Evolutionary conservation across 139 green algal species (phyloP).

Genomic region (Chlorella sp.): DNA sequence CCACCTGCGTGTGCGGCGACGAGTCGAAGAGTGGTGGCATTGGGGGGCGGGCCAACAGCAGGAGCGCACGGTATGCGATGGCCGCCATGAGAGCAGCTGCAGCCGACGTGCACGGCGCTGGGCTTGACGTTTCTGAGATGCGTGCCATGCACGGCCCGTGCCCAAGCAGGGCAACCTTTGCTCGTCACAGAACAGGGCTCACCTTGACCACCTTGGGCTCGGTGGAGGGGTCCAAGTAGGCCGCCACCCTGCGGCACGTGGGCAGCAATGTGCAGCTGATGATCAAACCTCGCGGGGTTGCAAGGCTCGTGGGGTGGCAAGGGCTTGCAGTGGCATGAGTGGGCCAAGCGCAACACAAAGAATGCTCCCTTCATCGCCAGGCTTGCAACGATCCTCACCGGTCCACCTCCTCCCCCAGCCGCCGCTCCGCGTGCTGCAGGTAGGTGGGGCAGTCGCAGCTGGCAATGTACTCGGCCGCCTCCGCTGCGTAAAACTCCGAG

Average conservation of each 20-base stretch:
- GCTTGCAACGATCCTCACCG: too few relatives aligned
- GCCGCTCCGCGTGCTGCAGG: conserved; percentile 79
- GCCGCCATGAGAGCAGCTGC: too few relatives aligned
- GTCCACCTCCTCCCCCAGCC: conserved; percentile 91
- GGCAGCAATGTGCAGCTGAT: too few relatives aligned
- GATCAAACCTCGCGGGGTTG: too few relatives aligned
- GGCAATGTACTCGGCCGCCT: conserved; percentile 76
- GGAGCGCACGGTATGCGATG: too few relatives aligned
- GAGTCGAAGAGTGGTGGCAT: neutral
- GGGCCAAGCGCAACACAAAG: neutral
- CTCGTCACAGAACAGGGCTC: neutral
- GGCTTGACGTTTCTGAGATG: too few relatives aligned
- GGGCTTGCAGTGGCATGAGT: neutral
- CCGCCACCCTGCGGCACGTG: neutral
- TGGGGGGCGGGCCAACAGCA: neutral
- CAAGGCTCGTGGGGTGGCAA: too few relatives aligned
- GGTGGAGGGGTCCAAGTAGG: conserved; percentile 23
- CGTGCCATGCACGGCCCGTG: too few relatives aligned
- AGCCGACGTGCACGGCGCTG: too few relatives aligned
- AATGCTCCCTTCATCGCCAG: too few relatives aligned
- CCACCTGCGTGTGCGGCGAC: too few relatives aligned
- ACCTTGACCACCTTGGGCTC: conserved; percentile 26
- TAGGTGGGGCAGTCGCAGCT: conserved; percentile 90
- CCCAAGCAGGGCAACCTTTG: too few relatives aligned
- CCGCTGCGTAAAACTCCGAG: conserved; percentile 86